Evolutionary conservation across 306 rosid species (phyloP).

Genomic region (Acacia acuminata): DNA sequence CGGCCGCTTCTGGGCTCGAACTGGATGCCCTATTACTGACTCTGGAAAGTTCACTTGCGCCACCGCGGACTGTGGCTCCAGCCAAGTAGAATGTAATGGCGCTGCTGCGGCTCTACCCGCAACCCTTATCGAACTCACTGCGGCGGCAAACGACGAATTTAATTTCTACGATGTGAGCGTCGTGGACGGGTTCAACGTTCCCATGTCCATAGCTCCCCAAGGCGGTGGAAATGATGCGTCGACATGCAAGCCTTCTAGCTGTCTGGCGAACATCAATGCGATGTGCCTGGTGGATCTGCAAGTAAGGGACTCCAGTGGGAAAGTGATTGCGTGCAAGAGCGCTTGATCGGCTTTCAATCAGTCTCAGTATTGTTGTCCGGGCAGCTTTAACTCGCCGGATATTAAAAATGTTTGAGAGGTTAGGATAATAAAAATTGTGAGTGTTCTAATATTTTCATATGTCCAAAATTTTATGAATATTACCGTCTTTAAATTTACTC

Average conservation of each 20-base stretch:
- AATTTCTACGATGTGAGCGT: conserved; percentile 45
- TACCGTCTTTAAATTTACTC: no score
- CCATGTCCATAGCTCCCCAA: conserved; percentile 31
- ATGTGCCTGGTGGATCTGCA: neutral
- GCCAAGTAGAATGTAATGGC: no score
- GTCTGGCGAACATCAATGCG: neutral
- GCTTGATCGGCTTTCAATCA: conserved; percentile 49
- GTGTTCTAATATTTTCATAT: no score
- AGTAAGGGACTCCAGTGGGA: conserved; percentile 24
- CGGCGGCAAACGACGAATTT: conserved; percentile 20
- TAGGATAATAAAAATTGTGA: no score
- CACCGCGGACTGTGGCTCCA: no score
- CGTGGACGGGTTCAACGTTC: conserved; percentile 43
- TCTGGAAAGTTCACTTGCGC: no score
- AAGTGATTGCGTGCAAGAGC: conserved; percentile 43
- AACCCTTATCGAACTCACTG: conserved; percentile 30
- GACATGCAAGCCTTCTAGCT: neutral
- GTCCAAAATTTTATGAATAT: no score
- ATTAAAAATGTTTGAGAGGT: neutral
- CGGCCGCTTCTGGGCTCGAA: conserved; percentile 56
- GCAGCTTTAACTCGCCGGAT: neutral
- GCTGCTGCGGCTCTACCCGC: conserved; percentile 40
- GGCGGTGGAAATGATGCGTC: neutral
- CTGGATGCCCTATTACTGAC: no score
- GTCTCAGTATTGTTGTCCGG: conserved; percentile 61